Evolutionary conservation across 306 rosid species (phyloP), one percentile per base, ranked within the genome.

Genomic region (Cyamopsis tetragonoloba): DNA sequence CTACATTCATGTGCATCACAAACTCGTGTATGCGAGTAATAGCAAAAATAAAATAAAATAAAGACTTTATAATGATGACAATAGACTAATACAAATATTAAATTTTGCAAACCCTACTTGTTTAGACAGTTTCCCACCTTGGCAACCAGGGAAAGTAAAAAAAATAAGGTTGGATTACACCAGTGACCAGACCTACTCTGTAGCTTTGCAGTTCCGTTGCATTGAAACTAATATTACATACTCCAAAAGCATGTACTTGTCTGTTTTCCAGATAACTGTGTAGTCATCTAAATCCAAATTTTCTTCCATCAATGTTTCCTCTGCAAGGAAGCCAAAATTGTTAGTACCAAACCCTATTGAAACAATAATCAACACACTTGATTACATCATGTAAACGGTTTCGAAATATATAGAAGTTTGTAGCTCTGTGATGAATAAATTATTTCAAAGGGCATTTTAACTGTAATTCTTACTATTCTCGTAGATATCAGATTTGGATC

Each of bases 271-370:
- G 6, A 55, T 34, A 13, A 46, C 30, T 58, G 10, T 18, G 28
- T 42, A 17, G 71, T 35, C 27, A 27, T 14, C 6, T 9, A 56
- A 42, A 32, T 23, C 30, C n/a, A 11, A 11, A 32, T 6, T 31
- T 20, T 50, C 51, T 49, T 59, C 31, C 54, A 34, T 83, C 83
- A 86, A 24, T 81, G 86, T 69, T 68, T 79, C 61, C 85, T 86
- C 88, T 86, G 88, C 86, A 79, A 70, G 44, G 18, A 66, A 53
- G 39, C 41, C 34, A 73, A 66, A 62, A 67, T 28, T 20, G 78
- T 72, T 65, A 71, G 54, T 28, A 8, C 32, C 46, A 7, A 4
- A 30, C 41, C 14, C n/a, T 6, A 56, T 13, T 41, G 54, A 68
- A 58, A 48, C 50, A 35, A 41, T 9, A 68, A 31, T 41, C 49